Conservation (phyloP, 768 basidiomycete genomes). For the Rhizopogon vesiculosus region DNA sequence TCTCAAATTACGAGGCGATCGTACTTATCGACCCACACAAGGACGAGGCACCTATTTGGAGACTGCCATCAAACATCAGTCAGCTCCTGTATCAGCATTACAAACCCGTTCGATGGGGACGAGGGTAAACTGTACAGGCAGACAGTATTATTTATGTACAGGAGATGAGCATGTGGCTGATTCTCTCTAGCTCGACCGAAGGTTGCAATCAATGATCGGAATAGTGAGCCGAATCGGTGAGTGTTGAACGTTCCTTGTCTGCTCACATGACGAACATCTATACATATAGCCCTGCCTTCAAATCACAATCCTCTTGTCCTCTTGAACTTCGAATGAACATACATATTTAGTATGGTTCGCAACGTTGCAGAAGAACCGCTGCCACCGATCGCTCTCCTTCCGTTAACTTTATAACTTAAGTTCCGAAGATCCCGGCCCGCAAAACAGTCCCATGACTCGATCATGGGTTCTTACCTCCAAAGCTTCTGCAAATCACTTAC, state of each 20-base stretch:
- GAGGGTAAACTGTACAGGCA: conserved; percentile 30
- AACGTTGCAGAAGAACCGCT: too few species aligned
- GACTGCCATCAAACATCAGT: conserved; percentile 36
- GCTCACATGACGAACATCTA: too few species aligned
- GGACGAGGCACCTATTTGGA: conserved; percentile 28
- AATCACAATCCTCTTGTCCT: too few species aligned
- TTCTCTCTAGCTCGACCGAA: too few species aligned
- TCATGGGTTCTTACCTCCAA: not conserved
- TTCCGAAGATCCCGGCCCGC: not conserved
- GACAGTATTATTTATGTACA: conserved; percentile 28
- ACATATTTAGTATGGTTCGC: too few species aligned
- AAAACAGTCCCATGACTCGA: not conserved
- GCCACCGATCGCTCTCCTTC: too few species aligned
- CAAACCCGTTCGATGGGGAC: conserved; percentile 18
- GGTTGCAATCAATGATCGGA: too few species aligned
- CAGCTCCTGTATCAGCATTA: conserved; percentile 28
- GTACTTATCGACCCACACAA: conserved; percentile 30
- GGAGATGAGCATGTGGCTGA: conserved; percentile 19
- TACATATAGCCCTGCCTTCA: too few species aligned
- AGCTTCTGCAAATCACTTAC: not conserved
- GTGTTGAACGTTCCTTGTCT: too few species aligned
- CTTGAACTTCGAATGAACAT: too few species aligned
- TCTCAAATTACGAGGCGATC: conserved; percentile 26
- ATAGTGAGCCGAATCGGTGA: too few species aligned
- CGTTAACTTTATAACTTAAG: too few species aligned